Conservation (phyloP, 805 yeast genomes). For the Ogataea paraovalis region DNA sequence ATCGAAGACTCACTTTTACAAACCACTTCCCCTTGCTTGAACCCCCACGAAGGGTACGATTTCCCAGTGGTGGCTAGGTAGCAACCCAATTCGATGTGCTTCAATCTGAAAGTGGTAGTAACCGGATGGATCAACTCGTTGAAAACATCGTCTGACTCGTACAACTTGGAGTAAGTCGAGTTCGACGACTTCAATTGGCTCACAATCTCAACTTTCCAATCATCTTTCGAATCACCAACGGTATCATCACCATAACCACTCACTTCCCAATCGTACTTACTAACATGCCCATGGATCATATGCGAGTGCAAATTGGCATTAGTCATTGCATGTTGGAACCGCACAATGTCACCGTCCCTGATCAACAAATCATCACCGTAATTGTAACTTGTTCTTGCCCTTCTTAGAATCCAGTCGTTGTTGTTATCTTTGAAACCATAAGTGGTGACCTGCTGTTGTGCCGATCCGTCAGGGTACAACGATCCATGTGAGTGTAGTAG, state of each 20-base stretch:
- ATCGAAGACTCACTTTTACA: constrained; percentile 52
- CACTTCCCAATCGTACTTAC: constrained; percentile 49
- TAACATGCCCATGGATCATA: constrained; percentile 57
- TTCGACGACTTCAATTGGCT: constrained; percentile 43
- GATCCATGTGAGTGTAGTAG: constrained; percentile 86
- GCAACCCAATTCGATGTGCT: constrained; percentile 66
- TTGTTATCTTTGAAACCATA: constrained; percentile 89
- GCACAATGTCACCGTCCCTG: constrained; percentile 55
- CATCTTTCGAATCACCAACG: constrained; percentile 68
- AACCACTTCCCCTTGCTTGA: constrained; percentile 88
- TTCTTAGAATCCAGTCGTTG: constrained; percentile 61
- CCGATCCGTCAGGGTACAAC: constrained; percentile 84
- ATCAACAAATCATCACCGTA: constrained; percentile 31
- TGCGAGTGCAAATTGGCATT: constrained; percentile 71
- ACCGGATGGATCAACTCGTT: constrained; percentile 63
- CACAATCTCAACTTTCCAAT: constrained; percentile 71
- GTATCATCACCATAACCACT: constrained; percentile 67
- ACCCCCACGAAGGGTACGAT: constrained; percentile 93
- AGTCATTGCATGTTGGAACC: constrained; percentile 61
- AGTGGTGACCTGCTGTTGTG: constrained; percentile 93
- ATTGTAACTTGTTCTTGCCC: constrained; percentile 29
- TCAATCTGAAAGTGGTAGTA: constrained; percentile 77
- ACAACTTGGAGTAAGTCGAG: constrained; percentile 17
- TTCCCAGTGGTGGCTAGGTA: constrained; percentile 82
- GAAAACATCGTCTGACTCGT: constrained; percentile 37